These are phyloP conservation scores for Acer negundo DNA, from an alignment of 345 rosid species.

Conservation along the genomic window DNA sequence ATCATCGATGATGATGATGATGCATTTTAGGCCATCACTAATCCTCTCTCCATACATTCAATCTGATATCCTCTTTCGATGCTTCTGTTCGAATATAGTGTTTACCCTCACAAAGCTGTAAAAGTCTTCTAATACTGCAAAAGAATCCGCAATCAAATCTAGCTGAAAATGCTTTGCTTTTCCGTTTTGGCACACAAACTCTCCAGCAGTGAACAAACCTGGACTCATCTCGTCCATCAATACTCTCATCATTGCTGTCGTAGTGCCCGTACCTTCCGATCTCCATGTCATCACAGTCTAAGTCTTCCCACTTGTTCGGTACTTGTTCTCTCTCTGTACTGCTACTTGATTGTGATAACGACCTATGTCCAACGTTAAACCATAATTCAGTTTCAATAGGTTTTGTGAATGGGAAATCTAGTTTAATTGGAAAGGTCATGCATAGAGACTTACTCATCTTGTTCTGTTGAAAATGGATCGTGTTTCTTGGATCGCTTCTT, in stretches of 20 bases:
- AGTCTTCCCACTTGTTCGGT: slow-evolving; percentile 20
- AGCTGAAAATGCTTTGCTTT: slow-evolving; percentile 24
- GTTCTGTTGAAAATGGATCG: slow-evolving; percentile 30
- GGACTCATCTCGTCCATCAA: slow-evolving; percentile 10
- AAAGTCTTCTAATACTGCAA: slow-evolving; percentile 39
- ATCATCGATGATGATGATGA: not conserved
- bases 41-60: slow-evolving; percentile 21
- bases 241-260: slow-evolving; percentile 9
- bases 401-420: too few relatives aligned
- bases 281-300: slow-evolving; percentile 28
- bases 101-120: slow-evolving; percentile 38
- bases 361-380: slow-evolving; percentile 25
- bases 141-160: slow-evolving; percentile 33
- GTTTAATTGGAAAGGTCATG: not conserved
- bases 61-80: slow-evolving; percentile 24
- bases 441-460: slow-evolving; percentile 43
- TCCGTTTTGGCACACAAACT: slow-evolving; percentile 20
- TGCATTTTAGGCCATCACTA: slow-evolving; percentile 2
- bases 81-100: slow-evolving; percentile 24
- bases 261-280: slow-evolving; percentile 18
- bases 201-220: slow-evolving; percentile 27
- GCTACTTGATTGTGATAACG: slow-evolving; percentile 24
- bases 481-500: slow-evolving; percentile 40
- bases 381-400: not conserved
- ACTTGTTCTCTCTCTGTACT: slow-evolving; percentile 16